Percentiles rank a stretch among this genome's conserved stretches.
Conservation (phyloP, 2,329 filamentous ascomycete species). For the Pseudophaeomoniella oleicola region DNA sequence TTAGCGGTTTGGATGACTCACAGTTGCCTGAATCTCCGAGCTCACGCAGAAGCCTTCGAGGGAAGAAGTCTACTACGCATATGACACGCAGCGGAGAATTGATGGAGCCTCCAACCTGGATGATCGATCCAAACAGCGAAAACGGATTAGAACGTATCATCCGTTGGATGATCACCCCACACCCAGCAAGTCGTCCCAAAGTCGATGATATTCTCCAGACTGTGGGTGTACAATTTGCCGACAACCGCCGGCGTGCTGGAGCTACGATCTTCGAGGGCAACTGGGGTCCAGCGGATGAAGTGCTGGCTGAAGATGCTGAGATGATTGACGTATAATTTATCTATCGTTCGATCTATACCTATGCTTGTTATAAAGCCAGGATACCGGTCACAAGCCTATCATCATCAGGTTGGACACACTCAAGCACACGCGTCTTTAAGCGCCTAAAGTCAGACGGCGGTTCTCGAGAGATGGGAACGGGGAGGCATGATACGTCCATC, state of each 20-base stretch:
- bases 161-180: conserved; percentile 70
- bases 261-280: conserved; percentile 95
- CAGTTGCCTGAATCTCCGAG: conserved; percentile 8
- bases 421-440: too few species aligned
- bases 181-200: conserved; percentile 58
- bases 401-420: background rate
- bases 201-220: conserved; percentile 59
- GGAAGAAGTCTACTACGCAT: conserved; percentile 14
- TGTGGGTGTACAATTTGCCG: conserved; percentile 68
- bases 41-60: conserved; percentile 13
- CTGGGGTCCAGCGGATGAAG: conserved; percentile 67
- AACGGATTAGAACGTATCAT: conserved; percentile 75
- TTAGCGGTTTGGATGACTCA: conserved; percentile 15
- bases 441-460: too few species aligned
- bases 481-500: background rate
- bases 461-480: background rate
- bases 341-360: too few species aligned
- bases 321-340: conserved; percentile 45
- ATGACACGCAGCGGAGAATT: conserved; percentile 39
- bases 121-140: conserved; percentile 59
- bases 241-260: conserved; percentile 60
- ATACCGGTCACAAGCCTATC: background rate
- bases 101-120: conserved; percentile 65
- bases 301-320: conserved; percentile 43
- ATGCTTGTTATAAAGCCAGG: background rate